phyloP scores from a whole-genome alignment of 768 basidiomycete genomes.

The Tulasnella sp. region DNA sequence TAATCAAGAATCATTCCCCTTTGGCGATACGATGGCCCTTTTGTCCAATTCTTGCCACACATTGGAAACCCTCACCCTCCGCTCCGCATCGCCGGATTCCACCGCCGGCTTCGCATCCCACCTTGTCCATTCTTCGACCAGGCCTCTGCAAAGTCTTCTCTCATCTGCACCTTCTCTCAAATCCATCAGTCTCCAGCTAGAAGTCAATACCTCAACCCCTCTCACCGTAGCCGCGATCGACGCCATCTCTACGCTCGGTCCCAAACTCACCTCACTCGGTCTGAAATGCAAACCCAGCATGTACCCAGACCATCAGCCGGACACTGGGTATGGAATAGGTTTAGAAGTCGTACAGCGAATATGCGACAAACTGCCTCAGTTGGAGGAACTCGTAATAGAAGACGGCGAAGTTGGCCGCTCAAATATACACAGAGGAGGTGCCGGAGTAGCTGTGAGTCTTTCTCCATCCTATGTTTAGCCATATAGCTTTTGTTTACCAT shows the following conservation, averaged over 20 bases:
- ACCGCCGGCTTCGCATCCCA: neutral
- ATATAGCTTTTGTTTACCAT: neutral
- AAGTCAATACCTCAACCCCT: slow-evolving; percentile 1
- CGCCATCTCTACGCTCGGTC: slow-evolving; percentile 14
- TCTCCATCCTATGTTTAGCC: neutral
- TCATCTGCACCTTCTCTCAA: neutral
- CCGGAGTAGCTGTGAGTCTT: neutral
- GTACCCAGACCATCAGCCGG: slow-evolving; percentile 7
- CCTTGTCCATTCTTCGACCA: neutral
- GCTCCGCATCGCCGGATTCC: neutral
- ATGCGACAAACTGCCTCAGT: slow-evolving; percentile 14
- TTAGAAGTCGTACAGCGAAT: neutral
- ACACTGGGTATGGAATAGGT: slow-evolving; percentile 3
- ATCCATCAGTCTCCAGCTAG: neutral
- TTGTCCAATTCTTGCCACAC: slow-evolving; percentile 12
- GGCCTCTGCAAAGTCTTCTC: neutral
- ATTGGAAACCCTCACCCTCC: slow-evolving; percentile 15
- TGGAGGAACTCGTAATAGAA: slow-evolving; percentile 5
- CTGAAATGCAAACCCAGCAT: slow-evolving; percentile 24
- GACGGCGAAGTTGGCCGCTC: slow-evolving; percentile 19
- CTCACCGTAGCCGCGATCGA: slow-evolving; percentile 5
- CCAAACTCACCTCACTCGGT: neutral
- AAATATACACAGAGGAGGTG: slow-evolving; percentile 4
- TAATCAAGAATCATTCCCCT: neutral
- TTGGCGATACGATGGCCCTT: neutral